A percentile compares a stretch with the other conserved stretches of the same genome.
Conservation (phyloP, 108 stramenopile genomes). For the Hondaea fermentalgiana region DNA sequence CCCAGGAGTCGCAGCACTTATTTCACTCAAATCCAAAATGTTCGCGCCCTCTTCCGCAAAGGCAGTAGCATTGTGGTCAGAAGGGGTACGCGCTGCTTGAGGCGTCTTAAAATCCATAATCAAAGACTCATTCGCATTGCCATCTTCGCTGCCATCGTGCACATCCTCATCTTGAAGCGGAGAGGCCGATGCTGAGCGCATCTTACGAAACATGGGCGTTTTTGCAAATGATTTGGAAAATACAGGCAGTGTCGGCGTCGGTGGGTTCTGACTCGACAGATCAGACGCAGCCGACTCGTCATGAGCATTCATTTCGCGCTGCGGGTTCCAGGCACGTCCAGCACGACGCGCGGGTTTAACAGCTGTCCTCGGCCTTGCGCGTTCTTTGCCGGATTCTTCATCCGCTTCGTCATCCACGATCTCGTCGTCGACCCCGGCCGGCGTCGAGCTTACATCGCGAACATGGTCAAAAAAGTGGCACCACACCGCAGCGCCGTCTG, state of each 20-base stretch:
- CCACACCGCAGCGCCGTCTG: background rate
- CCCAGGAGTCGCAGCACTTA: background rate
- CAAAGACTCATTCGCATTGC: background rate
- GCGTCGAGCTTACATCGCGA: background rate
- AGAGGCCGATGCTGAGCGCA: background rate
- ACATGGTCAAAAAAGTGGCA: background rate
- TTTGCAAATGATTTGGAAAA: slow-evolving; percentile 6
- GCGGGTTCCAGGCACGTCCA: background rate
- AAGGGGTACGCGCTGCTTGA: background rate
- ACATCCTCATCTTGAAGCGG: background rate
- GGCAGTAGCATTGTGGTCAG: no score
- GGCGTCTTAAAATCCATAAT: background rate
- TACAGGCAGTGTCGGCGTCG: background rate
- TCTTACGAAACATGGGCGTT: background rate
- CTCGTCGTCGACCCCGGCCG: no score
- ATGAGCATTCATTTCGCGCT: background rate
- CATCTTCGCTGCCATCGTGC: background rate
- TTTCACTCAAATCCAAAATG: background rate
- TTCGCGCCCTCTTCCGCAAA: background rate
- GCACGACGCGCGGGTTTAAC: background rate
- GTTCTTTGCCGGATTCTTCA: no score
- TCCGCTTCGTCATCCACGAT: no score
- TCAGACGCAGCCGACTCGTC: background rate
- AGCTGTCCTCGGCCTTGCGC: background rate
- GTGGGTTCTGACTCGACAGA: background rate